These are phyloP conservation scores for Cercophora samala DNA, from an alignment of 495 filamentous ascomycete species.

Conservation along the genomic window DNA sequence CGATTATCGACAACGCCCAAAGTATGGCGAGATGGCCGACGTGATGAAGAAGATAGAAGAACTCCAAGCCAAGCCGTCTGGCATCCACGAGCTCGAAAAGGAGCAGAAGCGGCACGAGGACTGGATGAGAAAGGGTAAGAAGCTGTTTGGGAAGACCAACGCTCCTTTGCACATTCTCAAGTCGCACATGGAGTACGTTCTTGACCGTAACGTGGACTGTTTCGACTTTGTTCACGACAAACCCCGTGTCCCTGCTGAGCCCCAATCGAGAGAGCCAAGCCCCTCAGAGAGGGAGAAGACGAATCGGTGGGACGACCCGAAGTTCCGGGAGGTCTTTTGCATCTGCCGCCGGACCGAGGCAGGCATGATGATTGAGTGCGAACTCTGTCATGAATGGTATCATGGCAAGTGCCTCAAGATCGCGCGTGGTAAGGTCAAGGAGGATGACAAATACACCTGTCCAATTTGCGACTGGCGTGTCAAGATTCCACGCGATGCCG, in stretches of 20 bases:
- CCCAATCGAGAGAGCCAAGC: constrained; percentile 78
- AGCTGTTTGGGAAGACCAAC: constrained; percentile 97
- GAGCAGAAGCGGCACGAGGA: constrained; percentile 96
- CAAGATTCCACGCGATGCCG: constrained; percentile 97
- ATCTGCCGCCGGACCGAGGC: constrained; percentile 91
- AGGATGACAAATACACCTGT: constrained; percentile 97
- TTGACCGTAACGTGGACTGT: constrained; percentile 81
- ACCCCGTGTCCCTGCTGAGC: constrained; percentile 86
- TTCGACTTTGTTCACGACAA: constrained; percentile 85
- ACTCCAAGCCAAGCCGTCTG: constrained; percentile 84
- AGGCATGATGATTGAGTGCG: constrained; percentile 99
- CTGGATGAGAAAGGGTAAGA: constrained; percentile 99
- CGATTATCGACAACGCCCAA: constrained; percentile 75
- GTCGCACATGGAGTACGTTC: constrained; percentile 89
- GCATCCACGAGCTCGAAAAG: constrained; percentile 89
- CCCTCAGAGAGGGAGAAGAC: constrained; percentile 56
- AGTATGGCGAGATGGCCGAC: constrained; percentile 85
- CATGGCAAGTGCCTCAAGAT: constrained; percentile 99
- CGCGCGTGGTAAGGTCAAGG: constrained; percentile 93
- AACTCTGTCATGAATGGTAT: constrained; percentile 98
- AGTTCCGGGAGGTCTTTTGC: constrained; percentile 83
- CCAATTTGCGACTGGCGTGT: constrained; percentile 97
- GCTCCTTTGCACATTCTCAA: constrained; percentile 92
- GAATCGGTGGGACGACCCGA: constrained; percentile 48
- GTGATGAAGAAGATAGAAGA: constrained; percentile 82